Evolutionary conservation across 2,329 filamentous ascomycete species (phyloP), one percentile per base, ranked within the genome.

Genomic region (Penicillium digitatum): DNA sequence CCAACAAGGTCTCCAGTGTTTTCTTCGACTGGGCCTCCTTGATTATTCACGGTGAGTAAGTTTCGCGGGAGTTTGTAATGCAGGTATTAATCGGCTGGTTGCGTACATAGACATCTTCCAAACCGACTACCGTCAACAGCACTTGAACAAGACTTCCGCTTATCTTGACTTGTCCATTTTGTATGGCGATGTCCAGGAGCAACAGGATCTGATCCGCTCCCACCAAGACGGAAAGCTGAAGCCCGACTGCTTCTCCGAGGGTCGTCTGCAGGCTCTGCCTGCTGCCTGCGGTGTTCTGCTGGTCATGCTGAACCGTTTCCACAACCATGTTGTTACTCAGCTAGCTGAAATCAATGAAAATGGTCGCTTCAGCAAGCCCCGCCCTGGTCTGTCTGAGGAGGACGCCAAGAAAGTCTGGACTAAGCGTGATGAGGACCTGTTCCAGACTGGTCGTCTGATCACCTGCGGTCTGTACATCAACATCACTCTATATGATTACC

Each of bases 281-380:
- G 86, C 89, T 0, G 87, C 87, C 12, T 87, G 88, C 5, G 81
- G 84, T 53, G 85, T 89, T 5, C 66, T 92, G 3, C 74, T 92
- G 27, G 81, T 92, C 71, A 90, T 91, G 87, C 87, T 90, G 50
- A 76, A 74, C 62, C 69, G 74, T 61, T 95, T 95, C 74, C 93
- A 96, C 74, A 96, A 97, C 73, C 82, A 94, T 61, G 84, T 91
- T 0, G 91, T 89, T 1, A 82, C 85, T 51, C 87, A 93, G 57
- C 77, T 96, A 18, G 88, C 88, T 0, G 76, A 81, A n/a, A 93
- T 96, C 72, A 96, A 96, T 65, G 92, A 96, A 65, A 83, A 84
- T 42, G 86, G 85, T 16, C 83, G 89, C 22, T 96, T 96, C 73
- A 82, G 80, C 0, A 86, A 84, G 56, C 89, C 90, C 0, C 66